Conservation (phyloP, 257 asterid species). For the Parsonsia alboflavescens region DNA sequence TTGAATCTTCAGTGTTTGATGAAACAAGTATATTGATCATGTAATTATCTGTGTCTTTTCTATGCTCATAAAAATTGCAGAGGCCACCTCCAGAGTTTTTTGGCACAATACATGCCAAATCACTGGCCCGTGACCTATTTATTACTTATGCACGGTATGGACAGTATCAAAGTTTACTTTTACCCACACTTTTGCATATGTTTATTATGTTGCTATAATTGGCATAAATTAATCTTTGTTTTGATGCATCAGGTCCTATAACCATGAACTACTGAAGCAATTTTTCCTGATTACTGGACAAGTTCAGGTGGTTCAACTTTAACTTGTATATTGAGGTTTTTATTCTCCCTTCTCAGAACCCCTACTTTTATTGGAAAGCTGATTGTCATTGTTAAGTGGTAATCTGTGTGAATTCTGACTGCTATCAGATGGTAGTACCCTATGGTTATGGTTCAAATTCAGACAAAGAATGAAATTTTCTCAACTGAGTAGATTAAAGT, state of each 20-base stretch:
- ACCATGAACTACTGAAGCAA: conserved; percentile 87
- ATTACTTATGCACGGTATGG: conserved; percentile 76
- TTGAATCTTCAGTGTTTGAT: neutral
- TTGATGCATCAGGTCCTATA: conserved; percentile 43
- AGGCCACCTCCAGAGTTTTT: conserved; percentile 75
- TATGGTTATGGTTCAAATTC: neutral
- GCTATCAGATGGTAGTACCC: neutral
- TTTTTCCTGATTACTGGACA: conserved; percentile 83
- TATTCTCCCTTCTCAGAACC: conserved; percentile 6
- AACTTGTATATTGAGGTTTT: conserved; percentile 10
- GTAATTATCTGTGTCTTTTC: conserved; percentile 15
- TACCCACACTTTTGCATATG: neutral
- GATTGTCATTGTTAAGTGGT: neutral
- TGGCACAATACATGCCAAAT: conserved; percentile 74
- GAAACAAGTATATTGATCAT: neutral
- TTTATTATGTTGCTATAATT: neutral
- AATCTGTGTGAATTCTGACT: neutral
- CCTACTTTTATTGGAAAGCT: neutral
- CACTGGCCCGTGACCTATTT: conserved; percentile 90
- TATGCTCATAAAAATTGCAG: conserved; percentile 36
- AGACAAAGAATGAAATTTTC: neutral
- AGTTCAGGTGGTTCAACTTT: conserved; percentile 57
- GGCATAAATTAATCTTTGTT: conserved; percentile 5
- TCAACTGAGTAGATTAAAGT: neutral
- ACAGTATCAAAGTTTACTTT: conserved; percentile 11